Base-by-base conservation (phyloP, 75 land plant species). In the Cunninghamia lanceolata region DNA sequence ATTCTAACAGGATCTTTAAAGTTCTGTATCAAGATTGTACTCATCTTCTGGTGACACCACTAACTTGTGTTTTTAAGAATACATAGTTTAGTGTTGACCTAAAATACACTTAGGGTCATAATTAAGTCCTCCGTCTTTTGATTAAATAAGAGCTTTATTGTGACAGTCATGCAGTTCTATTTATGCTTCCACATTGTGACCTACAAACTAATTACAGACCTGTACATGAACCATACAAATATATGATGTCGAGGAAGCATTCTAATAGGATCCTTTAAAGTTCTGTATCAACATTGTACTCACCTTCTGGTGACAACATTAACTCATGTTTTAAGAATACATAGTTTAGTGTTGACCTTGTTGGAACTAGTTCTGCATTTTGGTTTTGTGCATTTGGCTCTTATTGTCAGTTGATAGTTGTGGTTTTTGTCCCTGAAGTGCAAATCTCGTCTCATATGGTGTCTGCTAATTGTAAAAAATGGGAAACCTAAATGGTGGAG, bases 51-150 rank as follows among this genome's bases (percentile, higher is more conserved):
- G 79, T 42, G 82, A 43, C 30, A 21, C n/a, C 82, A 42, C 42
- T 79, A 21, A 78, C 46, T 79, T n/a, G 21, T 25, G 43, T 7
- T 79, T 79, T 40, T 40, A 40, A 13, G 45, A 79, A 79, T 21
- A 79, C 47, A 79, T 43, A 42, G 45, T 79, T 42, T 43, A 79
- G 46, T 79, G 47, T 79, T 79, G 46, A 42, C 46, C 42, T 79
- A 79, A 32, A 79, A 42, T 79, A 28, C 11, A 42, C 19, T 79
- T 79, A 21, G 28, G 47, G 47, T 79, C 45, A 77, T 39, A 14
- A 77, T 38, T 77, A 40, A 36, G 38, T 38, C 28, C 38, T 38
- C 28, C 38, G 4, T 77, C 39, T 76, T 76, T 38, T 76, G 36
- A 76, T 76, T 38, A 36, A 76, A 76, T 1, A 76, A 76, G 5